phyloP scores from a whole-genome alignment of 2,329 filamentous ascomycete species.

The Pseudonectria foliicola region DNA sequence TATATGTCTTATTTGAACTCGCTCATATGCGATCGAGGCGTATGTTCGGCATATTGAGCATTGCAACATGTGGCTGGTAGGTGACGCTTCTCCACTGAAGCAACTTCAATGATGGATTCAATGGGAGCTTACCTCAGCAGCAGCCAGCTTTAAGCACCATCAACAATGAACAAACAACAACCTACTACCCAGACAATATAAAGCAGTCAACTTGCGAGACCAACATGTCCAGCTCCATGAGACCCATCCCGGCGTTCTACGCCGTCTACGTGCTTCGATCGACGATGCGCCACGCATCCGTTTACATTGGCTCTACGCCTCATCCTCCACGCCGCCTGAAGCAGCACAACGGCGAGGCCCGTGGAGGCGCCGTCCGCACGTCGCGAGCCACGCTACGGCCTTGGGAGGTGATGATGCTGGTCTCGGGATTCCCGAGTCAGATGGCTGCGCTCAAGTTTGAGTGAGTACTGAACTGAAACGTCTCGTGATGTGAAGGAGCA shows the following conservation, averaged over 20 bases:
- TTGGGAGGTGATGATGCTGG: conserved; percentile 84
- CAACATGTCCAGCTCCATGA: conserved; percentile 36
- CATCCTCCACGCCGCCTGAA: conserved; percentile 76
- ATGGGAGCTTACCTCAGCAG: too few species aligned
- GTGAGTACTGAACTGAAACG: conserved; percentile 40
- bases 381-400: conserved; percentile 61
- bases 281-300: conserved; percentile 59
- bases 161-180: not conserved
- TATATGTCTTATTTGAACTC: too few species aligned
- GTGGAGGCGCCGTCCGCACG: conserved; percentile 76
- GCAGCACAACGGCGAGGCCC: conserved; percentile 83
- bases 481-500: not conserved
- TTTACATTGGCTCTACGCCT: conserved; percentile 91
- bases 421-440: conserved; percentile 82
- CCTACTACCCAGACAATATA: not conserved
- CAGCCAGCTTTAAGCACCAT: too few species aligned
- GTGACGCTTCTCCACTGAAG: too few species aligned
- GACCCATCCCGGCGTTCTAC: conserved; percentile 79
- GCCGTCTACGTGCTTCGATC: conserved; percentile 90
- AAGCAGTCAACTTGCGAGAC: not conserved
- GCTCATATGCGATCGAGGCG: too few species aligned
- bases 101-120: too few species aligned
- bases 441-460: conserved; percentile 91
- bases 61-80: too few species aligned
- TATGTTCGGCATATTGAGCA: too few species aligned